A percentile compares a stretch with the other conserved stretches of the same genome.
Conservation (phyloP, 345 rosid genomes). For the Eucalyptus brandiana region DNA sequence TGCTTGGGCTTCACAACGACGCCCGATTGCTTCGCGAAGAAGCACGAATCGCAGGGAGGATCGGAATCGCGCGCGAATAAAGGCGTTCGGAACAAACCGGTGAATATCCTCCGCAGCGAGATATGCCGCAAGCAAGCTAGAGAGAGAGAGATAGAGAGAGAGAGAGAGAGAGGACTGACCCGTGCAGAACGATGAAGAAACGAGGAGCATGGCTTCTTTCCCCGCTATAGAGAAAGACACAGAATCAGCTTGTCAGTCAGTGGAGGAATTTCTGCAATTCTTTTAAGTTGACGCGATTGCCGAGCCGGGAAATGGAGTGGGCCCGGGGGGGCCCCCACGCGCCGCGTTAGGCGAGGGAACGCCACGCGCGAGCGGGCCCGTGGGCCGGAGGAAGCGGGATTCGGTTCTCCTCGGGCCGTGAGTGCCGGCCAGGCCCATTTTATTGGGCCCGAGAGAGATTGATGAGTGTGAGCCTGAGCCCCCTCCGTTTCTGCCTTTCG, state of each 20-base stretch:
- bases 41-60: neutral
- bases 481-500: neutral
- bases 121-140: neutral
- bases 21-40: neutral
- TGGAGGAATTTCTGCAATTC: neutral
- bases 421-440: neutral
- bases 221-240: neutral
- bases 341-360: neutral
- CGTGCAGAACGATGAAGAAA: neutral
- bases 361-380: neutral
- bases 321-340: neutral
- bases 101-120: neutral
- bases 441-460: neutral
- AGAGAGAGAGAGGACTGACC: neutral
- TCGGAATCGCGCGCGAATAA: neutral
- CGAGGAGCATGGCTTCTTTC: neutral
- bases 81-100: neutral
- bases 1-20: neutral
- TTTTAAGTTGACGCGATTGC: neutral
- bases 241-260: neutral
- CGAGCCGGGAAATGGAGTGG: neutral
- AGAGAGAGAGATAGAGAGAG: neutral
- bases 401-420: neutral
- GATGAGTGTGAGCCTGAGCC: neutral
- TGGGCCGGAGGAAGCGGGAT: neutral